Base-by-base conservation (phyloP, 257 asterid genomes). In the Ocimum tenuiflorum region DNA sequence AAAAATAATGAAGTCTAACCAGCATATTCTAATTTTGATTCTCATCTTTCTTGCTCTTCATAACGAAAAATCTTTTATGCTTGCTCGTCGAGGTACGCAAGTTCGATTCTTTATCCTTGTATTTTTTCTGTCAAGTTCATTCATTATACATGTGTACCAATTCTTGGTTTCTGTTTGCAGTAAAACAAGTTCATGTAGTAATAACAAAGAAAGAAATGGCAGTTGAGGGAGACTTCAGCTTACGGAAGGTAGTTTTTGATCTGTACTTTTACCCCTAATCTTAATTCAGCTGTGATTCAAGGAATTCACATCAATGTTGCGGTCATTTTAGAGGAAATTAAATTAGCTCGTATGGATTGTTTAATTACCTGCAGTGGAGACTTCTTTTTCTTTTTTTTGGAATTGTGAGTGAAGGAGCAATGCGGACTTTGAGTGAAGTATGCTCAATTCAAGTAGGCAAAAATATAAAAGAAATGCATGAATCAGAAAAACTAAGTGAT, bases 31-130 rank as follows among this genome's bases (percentile, higher is more conserved):
- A 6, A 7, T 41, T 66, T 20, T 79, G 15, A 4, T 76, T 39
- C 17, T 79, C 71, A 47, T 70, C 42, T 60, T 77, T 15, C 66
- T 79, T 20, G 41, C 62, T 36, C 19, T 72, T 24, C 67, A 57
- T 6, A n/a, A n/a, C n/a, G 68, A 43, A 12, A 31, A 11, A 3
- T 70, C 77, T 18, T 27, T 60, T 52, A 72, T 85, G 15, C 60
- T 19, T 60, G 73, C 63, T 41, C 60, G 64, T n/a, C 71, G n/a
- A 77, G 95, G 95, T 86, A n/a, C 18, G 8, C 9, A 10, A 39
- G n/a, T n/a, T 8, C 57, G 4, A 2, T 11, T 36, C 20, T 4
- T 45, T 29, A 9, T 15, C 0, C 15, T 8, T 5, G 31, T 17
- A 9, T 6, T 33, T 7, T 29, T 3, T 19, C 0, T 2, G n/a